phyloP scores from a whole-genome alignment of 2,329 filamentous ascomycete genomes.

The Penicillium hesseltinei region DNA sequence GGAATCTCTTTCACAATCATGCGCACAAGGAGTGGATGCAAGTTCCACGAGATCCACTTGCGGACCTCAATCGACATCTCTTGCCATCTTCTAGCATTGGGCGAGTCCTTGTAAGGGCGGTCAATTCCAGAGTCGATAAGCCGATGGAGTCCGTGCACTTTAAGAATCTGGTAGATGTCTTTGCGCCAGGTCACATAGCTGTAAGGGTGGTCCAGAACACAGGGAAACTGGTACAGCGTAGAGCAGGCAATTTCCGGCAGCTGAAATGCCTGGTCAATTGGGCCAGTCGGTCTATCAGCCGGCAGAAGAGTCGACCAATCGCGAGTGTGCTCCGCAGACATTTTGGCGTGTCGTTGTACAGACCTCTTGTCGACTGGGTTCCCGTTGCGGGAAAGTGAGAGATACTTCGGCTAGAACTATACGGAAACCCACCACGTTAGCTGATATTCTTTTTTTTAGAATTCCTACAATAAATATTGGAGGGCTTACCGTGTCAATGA shows the following conservation, averaged over 20 bases:
- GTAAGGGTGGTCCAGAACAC: neutral
- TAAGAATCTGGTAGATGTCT: neutral
- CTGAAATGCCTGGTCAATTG: neutral
- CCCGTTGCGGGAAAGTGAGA: neutral
- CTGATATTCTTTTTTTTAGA: neutral
- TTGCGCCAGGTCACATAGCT: neutral
- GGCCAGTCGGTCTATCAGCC: neutral
- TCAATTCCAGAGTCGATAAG: neutral
- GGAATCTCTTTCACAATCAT: neutral
- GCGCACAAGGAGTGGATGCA: neutral
- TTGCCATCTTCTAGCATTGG: neutral
- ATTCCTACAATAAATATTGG: neutral
- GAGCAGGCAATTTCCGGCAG: neutral
- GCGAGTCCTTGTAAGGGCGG: neutral
- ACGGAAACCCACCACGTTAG: neutral
- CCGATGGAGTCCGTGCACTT: neutral
- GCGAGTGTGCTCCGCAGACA: neutral
- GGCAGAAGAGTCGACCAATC: neutral
- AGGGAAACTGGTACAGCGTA: neutral
- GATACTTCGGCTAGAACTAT: neutral
- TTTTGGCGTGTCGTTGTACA: neutral
- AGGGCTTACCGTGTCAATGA: neutral
- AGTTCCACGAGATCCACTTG: slow-evolving; percentile 1
- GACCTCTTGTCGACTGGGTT: neutral
- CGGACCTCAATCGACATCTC: neutral